These are phyloP conservation scores for Hypholoma sublateritium DNA, from an alignment of 768 basidiomycete genomes.

Conservation along the genomic window DNA sequence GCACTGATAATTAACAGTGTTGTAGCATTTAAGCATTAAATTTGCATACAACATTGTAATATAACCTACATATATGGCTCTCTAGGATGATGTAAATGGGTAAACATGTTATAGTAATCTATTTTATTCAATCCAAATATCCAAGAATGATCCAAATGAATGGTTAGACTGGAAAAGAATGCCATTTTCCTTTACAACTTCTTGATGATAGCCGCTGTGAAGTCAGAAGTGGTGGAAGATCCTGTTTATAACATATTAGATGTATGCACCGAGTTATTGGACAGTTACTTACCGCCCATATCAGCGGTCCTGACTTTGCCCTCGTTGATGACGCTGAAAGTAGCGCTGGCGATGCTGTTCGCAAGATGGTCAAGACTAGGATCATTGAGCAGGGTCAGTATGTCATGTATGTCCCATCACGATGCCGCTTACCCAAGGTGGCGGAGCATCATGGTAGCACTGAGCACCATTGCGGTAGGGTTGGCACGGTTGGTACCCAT, in stretches of 20 bases:
- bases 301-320: constrained; percentile 91
- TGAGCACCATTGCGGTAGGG: constrained; percentile 96
- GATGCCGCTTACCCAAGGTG: constrained; percentile 72
- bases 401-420: constrained; percentile 9
- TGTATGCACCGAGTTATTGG: constrained; percentile 1
- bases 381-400: constrained; percentile 3
- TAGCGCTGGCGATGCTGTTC: constrained; percentile 89
- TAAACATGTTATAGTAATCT: constrained; percentile 15
- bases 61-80: neutral
- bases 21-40: neutral
- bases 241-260: constrained; percentile 42
- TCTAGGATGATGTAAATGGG: constrained; percentile 6
- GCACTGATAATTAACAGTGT: neutral
- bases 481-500: constrained; percentile 97
- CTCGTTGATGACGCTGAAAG: constrained; percentile 88
- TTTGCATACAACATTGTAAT: constrained; percentile 1
- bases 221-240: constrained; percentile 88
- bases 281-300: constrained; percentile 75
- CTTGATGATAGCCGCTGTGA: constrained; percentile 90
- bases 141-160: constrained; percentile 15
- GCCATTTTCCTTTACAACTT: constrained; percentile 45
- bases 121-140: constrained; percentile 19
- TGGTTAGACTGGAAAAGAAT: constrained; percentile 2
- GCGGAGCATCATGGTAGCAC: constrained; percentile 96
- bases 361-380: constrained; percentile 86